A percentile compares a stretch with the other conserved stretches of the same genome.
These are phyloP conservation scores for Trametes versicolor DNA, from an alignment of 1,284 basidiomycete species.

Conservation along the genomic window DNA sequence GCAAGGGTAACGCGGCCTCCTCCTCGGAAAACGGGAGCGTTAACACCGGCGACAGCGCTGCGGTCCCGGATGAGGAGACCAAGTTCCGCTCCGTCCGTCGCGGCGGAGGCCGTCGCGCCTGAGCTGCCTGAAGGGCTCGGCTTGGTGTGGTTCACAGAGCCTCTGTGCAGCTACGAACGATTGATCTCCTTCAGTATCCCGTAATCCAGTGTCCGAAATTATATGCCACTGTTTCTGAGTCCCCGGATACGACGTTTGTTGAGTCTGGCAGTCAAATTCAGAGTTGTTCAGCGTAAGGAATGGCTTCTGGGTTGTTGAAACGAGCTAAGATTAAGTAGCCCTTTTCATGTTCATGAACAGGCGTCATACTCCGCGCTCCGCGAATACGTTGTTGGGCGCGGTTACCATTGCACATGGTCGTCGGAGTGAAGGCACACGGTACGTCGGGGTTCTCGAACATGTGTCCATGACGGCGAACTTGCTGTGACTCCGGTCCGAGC, in stretches of 20 bases:
- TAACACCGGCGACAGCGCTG: background rate
- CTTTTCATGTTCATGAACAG: too few species aligned
- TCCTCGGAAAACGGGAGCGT: background rate
- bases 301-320: too few species aligned
- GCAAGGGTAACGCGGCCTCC: background rate
- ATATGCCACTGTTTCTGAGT: background rate
- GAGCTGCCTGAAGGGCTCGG: conserved; percentile 8
- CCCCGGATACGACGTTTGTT: background rate
- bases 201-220: background rate
- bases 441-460: background rate
- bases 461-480: background rate
- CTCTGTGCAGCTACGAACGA: conserved; percentile 1
- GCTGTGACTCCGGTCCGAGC: background rate
- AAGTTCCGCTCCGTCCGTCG: conserved; percentile 11
- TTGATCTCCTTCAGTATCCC: background rate
- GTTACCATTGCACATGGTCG: too few species aligned
- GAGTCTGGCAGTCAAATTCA: background rate
- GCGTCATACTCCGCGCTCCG: too few species aligned
- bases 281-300: too few species aligned
- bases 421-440: too few species aligned
- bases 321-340: too few species aligned
- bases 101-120: background rate
- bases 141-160: conserved; percentile 4
- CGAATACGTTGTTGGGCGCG: too few species aligned
- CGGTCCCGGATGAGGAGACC: background rate